Percentiles rank a stretch among this genome's conserved stretches.
Evolutionary conservation across 768 basidiomycete genomes (phyloP).

Genomic region (Lactarius sp.): DNA sequence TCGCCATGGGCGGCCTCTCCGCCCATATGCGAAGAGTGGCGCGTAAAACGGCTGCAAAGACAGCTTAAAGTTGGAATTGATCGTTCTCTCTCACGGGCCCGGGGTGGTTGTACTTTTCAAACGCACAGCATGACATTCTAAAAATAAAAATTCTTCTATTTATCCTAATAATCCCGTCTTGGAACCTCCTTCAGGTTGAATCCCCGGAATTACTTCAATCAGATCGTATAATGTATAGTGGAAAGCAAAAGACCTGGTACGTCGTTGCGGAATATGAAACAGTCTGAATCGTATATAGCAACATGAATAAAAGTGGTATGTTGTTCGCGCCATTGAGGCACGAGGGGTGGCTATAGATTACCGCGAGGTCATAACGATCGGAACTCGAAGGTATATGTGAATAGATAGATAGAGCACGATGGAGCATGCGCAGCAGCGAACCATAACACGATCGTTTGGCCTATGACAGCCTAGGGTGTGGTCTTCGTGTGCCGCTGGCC

Average conservation of each 20-base stretch:
- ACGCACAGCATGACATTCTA: background rate
- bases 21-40: constrained; percentile 46
- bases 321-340: background rate
- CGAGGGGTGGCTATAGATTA: constrained; percentile 8
- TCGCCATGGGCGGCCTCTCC: constrained; percentile 60
- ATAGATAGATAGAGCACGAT: constrained; percentile 24
- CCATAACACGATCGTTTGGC: background rate
- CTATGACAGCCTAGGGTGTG: constrained; percentile 22
- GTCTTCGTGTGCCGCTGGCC: constrained; percentile 18
- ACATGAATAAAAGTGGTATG: constrained; percentile 20
- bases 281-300: constrained; percentile 27
- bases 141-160: background rate
- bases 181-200: background rate
- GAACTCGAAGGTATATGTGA: constrained; percentile 15
- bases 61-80: background rate
- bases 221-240: constrained; percentile 8
- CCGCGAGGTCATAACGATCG: background rate
- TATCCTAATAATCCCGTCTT: constrained; percentile 1
- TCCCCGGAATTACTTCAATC: background rate
- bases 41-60: constrained; percentile 31
- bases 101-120: background rate
- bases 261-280: constrained; percentile 31
- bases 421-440: constrained; percentile 16
- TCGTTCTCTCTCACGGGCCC: background rate
- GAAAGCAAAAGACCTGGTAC: constrained; percentile 4